A percentile compares a stretch with the other conserved stretches of the same genome.
phyloP scores from a whole-genome alignment of 768 basidiomycete genomes.

The Pluteus cervinus region DNA sequence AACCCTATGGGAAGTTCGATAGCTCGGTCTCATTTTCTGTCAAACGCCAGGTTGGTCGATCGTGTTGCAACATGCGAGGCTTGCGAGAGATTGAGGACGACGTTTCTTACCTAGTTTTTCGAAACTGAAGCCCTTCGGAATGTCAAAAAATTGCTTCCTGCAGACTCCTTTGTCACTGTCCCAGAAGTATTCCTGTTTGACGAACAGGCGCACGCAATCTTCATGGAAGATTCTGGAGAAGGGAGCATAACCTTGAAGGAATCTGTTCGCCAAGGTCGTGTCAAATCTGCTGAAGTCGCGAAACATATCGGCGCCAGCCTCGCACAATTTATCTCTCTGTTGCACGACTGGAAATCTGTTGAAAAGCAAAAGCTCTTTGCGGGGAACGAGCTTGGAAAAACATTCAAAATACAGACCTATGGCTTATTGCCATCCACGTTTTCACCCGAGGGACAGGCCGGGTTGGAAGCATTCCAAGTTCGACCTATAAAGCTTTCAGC shows the following conservation, averaged over 20 bases:
- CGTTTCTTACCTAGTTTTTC: too few species aligned
- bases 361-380: slow-evolving; percentile 37
- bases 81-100: too few species aligned
- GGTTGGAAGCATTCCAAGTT: too few species aligned
- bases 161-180: slow-evolving; percentile 35
- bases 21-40: slow-evolving; percentile 22
- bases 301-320: slow-evolving; percentile 44
- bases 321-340: slow-evolving; percentile 47
- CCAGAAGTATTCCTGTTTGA: slow-evolving; percentile 49
- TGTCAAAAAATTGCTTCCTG: slow-evolving; percentile 30
- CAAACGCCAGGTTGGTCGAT: slow-evolving; percentile 14
- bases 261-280: slow-evolving; percentile 25
- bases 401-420: slow-evolving; percentile 20
- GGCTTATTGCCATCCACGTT: neutral
- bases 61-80: slow-evolving; percentile 1
- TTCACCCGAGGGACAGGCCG: too few species aligned
- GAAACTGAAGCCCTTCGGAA: slow-evolving; percentile 44
- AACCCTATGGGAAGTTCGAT: slow-evolving; percentile 30
- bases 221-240: slow-evolving; percentile 59
- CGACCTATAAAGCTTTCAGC: too few species aligned
- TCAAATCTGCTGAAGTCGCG: slow-evolving; percentile 23
- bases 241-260: slow-evolving; percentile 34
- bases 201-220: slow-evolving; percentile 38
- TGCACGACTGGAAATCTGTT: slow-evolving; percentile 54
- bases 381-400: slow-evolving; percentile 32